Percentiles rank a stretch among this genome's conserved stretches.
Conservation (phyloP, 805 yeast species). For the Ogataea trehaloabstinens region DNA sequence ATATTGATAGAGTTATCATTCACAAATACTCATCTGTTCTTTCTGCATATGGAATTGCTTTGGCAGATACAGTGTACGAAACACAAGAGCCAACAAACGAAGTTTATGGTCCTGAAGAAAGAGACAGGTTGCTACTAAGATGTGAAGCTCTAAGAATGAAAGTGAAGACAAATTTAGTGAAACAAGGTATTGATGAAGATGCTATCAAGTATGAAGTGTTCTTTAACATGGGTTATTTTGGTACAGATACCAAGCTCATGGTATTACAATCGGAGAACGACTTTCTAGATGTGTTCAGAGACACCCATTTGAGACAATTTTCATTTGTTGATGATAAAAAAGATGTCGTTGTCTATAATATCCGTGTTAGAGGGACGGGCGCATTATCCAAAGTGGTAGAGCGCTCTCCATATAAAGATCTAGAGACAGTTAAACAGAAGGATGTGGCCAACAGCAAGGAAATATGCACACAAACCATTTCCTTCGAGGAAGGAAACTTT, state of each 20-base stretch:
- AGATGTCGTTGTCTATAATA: conserved; percentile 59
- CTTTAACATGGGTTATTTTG: conserved; percentile 72
- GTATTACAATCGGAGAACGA: conserved; percentile 37
- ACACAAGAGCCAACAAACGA: conserved; percentile 26
- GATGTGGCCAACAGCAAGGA: conserved; percentile 74
- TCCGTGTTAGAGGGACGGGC: conserved; percentile 62
- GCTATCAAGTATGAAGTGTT: conserved; percentile 32
- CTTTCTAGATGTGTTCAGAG: conserved; percentile 43
- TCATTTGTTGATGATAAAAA: conserved; percentile 57
- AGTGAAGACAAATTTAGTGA: conserved; percentile 25
- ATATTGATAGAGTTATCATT: conserved; percentile 59
- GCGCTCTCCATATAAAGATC: conserved; percentile 9
- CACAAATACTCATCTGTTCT: conserved; percentile 59
- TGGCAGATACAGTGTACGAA: conserved; percentile 44
- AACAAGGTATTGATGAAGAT: conserved; percentile 25
- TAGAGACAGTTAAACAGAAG: conserved; percentile 58
- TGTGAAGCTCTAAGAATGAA: conserved; percentile 14
- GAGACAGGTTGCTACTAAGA: conserved; percentile 12
- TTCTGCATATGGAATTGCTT: conserved; percentile 57
- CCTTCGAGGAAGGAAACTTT: conserved; percentile 19
- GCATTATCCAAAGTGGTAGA: conserved; percentile 49
- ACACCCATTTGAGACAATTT: conserved; percentile 59
- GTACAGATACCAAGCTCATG: conserved; percentile 78
- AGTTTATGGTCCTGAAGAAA: conserved; percentile 10
- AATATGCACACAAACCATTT: conserved; percentile 42